Evolutionary conservation across 139 green algal species (phyloP).

Genomic region (Dunaliella primolecta): DNA sequence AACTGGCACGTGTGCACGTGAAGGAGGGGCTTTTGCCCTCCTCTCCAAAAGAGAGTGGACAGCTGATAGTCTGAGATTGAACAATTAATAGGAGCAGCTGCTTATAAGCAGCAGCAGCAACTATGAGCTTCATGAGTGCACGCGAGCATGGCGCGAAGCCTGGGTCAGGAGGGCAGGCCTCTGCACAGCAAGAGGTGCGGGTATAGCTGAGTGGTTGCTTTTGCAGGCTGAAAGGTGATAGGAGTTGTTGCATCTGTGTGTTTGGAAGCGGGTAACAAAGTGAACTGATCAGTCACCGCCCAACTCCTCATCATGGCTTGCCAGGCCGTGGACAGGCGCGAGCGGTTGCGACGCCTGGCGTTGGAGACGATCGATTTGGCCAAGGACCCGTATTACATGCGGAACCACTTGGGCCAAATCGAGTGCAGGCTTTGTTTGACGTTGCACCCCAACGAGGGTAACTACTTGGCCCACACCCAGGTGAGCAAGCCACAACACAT

Average conservation of each 20-base stretch:
- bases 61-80: too few relatives aligned
- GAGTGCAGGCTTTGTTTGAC: constrained; percentile 98
- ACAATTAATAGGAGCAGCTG: too few relatives aligned
- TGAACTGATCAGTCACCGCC: background rate
- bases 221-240: background rate
- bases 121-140: too few relatives aligned
- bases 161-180: constrained; percentile 75
- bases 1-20: too few relatives aligned
- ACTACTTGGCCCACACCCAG: constrained; percentile 99
- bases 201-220: background rate
- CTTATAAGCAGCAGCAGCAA: too few relatives aligned
- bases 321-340: constrained; percentile 86
- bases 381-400: constrained; percentile 99
- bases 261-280: background rate
- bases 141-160: constrained; percentile 88
- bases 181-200: constrained; percentile 72
- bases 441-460: constrained; percentile 98
- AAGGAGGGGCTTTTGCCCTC: too few relatives aligned
- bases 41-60: too few relatives aligned
- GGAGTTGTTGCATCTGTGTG: background rate
- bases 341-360: constrained; percentile 90
- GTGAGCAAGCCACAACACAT: constrained; percentile 21
- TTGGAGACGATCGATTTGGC: constrained; percentile 98
- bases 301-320: background rate
- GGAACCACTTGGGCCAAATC: constrained; percentile 96